Conservation (phyloP, 1,139 yeast genomes). For the Spencermartinsiella ligniputridi region DNA sequence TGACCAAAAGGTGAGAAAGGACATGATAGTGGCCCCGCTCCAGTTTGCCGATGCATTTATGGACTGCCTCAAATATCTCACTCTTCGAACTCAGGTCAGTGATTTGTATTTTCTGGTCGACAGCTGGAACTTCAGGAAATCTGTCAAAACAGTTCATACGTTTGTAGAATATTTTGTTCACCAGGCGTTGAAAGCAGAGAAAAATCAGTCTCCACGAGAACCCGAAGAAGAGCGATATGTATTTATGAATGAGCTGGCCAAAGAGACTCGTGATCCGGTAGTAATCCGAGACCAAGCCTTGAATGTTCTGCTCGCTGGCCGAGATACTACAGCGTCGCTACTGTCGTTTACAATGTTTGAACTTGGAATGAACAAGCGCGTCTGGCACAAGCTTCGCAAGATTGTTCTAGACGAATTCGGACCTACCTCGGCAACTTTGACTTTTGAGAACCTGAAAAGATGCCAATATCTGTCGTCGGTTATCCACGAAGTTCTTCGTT, state of each 20-base stretch:
- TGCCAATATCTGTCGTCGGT: conserved; percentile 47
- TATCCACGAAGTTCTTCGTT: conserved; percentile 48
- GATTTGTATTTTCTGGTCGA: conserved; percentile 11
- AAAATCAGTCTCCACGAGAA: neutral
- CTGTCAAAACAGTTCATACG: conserved; percentile 25
- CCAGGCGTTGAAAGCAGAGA: conserved; percentile 22
- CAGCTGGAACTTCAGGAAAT: conserved; percentile 32
- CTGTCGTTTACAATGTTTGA: conserved; percentile 47
- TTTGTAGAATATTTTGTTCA: conserved; percentile 34
- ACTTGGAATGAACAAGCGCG: conserved; percentile 42
- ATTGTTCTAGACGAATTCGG: conserved; percentile 36
- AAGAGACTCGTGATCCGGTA: conserved; percentile 46
- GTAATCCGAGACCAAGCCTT: conserved; percentile 50
- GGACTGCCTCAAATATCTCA: conserved; percentile 33
- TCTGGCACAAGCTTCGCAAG: conserved; percentile 39
- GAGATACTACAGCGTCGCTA: conserved; percentile 57
- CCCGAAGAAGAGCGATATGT: conserved; percentile 27
- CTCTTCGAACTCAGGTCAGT: conserved; percentile 13
- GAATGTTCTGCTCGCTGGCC: conserved; percentile 50
- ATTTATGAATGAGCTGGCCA: conserved; percentile 48
- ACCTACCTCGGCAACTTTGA: conserved; percentile 19
- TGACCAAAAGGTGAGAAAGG: neutral
- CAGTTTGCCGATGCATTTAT: conserved; percentile 46
- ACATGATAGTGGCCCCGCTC: neutral
- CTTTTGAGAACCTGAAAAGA: conserved; percentile 49